Evolutionary conservation across 2,329 filamentous ascomycete species (phyloP).

Genomic region (Nectriaceae sp.): DNA sequence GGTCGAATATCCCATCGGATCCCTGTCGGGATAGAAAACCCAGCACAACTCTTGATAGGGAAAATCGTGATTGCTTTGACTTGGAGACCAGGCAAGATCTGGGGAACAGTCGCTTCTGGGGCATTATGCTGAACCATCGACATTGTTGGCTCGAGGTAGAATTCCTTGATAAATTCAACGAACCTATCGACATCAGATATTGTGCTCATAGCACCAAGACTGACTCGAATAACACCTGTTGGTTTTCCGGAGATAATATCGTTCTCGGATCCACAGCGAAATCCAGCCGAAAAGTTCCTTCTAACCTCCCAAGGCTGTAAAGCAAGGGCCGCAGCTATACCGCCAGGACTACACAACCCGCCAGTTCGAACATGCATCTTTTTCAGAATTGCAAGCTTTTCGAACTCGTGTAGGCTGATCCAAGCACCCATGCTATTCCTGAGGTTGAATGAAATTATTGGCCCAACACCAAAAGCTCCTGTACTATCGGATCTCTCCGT

Average conservation of each 20-base stretch:
- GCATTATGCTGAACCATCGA: not conserved
- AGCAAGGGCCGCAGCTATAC: slow-evolving; percentile 71
- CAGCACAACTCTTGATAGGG: slow-evolving; percentile 92
- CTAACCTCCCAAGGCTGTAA: slow-evolving; percentile 81
- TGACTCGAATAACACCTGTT: slow-evolving; percentile 82
- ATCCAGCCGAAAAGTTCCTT: slow-evolving; percentile 80
- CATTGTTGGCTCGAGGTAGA: slow-evolving; percentile 35
- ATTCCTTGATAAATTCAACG: slow-evolving; percentile 70
- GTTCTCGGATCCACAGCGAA: slow-evolving; percentile 80
- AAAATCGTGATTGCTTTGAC: slow-evolving; percentile 75
- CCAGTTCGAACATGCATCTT: slow-evolving; percentile 86
- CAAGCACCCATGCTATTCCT: slow-evolving; percentile 68
- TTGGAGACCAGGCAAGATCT: slow-evolving; percentile 13
- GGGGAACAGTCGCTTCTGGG: not conserved
- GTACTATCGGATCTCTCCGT: slow-evolving; percentile 30
- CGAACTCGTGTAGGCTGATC: slow-evolving; percentile 81
- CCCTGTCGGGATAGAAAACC: slow-evolving; percentile 67
- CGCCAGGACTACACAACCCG: slow-evolving; percentile 89
- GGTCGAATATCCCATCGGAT: slow-evolving; percentile 73
- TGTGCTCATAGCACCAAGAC: slow-evolving; percentile 89
- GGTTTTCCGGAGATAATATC: slow-evolving; percentile 84
- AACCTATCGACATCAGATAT: slow-evolving; percentile 72
- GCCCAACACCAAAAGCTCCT: slow-evolving; percentile 57
- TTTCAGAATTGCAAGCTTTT: slow-evolving; percentile 79
- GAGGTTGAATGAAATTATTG: slow-evolving; percentile 84